Base-by-base conservation (phyloP, 495 filamentous ascomycete genomes). In the Pseudevernia furfuracea region DNA sequence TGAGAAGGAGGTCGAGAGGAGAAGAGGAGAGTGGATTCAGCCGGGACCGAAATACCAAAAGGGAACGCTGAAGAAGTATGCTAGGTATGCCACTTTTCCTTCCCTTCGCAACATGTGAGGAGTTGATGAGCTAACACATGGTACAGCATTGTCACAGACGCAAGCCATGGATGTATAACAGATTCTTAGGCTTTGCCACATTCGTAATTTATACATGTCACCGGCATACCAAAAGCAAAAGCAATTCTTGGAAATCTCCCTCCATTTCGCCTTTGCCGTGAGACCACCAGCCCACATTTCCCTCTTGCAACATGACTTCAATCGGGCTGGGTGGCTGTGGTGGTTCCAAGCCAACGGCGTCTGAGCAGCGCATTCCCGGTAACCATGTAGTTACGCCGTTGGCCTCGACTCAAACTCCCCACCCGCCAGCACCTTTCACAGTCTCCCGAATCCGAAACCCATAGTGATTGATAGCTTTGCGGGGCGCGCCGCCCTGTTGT, bases 151-250 rank as follows among this genome's bases (percentile, higher is more conserved):
- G 87, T 93, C 44, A 82, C 77, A 64, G 87, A 92, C 74, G 89
- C 89, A 10, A 89, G 86, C 77, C 85, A 87, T 63, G 89, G 89
- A 43, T 92, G 90, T 72, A 85, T 93, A 46, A 93, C 89, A 7
- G 90, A 92, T 71, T 80, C 77, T 12, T 81, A 32, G 34, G 4
- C 15, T 12, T 59, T 76, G 19, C 7, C 4, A n/a, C n/a, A 23
- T 44, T 23, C 15, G 0, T n/a, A 12, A 19, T 32, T 34, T 63
- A 52, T 63, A 63, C 21, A 34, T 63, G 57, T 34, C 38, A 41
- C 17, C 23, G 9, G 15, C 34, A 21, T 46, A 14, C 21, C 25
- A 60, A 23, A 5, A 23, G n/a, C 23, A 15, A 17, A 36, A n/a
- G n/a, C n/a, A n/a, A 36, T 21, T 12, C 6, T 36, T n/a, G 17